Base-by-base conservation (phyloP, 805 yeast genomes). In the Teunomyces stri region DNA sequence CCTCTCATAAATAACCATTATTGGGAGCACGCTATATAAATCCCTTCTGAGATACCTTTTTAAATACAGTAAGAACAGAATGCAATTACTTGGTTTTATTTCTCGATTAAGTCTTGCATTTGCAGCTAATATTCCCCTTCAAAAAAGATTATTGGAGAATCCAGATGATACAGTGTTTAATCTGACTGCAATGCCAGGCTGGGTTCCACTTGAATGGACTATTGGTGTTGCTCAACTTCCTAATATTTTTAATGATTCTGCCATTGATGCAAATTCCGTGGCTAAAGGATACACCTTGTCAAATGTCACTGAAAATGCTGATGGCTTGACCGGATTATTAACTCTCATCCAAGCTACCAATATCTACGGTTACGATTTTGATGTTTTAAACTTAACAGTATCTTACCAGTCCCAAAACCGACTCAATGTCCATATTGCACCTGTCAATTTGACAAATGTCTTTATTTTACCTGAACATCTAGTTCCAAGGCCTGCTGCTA, bases 321-420 rank as follows among this genome's bases (percentile, higher is more conserved):
- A 49, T 13, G 59, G 59, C 4, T 38, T 59, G 20, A 43, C 46
- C 3, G 63, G 59, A 5, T 28, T 48, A 9, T 49, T 60, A 34
- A 35, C 49, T 39, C 49, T 60, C 44, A 51, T 50, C 25, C 48
- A 50, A 5, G 57, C 49, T 11, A 56, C 63, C 30, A 50, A 60
- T 46, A 53, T 60, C 18, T 59, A 58, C 42, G 64, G 64, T 18
- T 55, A 55, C 31, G 64, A 60, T 37, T 60, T 55, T 41, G 55
- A 58, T n/a, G 38, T 28, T 10, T 52, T 60, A 51, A 54, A 47
- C 30, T 51, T 60, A 33, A 49, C 55, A 3, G 62, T 59, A 12
- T 53, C 54, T 16, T 55, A 58, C 43, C 62, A 60, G 45, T 18
- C 55, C 6, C 43, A 27, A 21, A 25, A 45, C 5, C 43, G 64